Conservation (phyloP, 768 basidiomycete species). For the Holtermanniella nyarrowii region DNA sequence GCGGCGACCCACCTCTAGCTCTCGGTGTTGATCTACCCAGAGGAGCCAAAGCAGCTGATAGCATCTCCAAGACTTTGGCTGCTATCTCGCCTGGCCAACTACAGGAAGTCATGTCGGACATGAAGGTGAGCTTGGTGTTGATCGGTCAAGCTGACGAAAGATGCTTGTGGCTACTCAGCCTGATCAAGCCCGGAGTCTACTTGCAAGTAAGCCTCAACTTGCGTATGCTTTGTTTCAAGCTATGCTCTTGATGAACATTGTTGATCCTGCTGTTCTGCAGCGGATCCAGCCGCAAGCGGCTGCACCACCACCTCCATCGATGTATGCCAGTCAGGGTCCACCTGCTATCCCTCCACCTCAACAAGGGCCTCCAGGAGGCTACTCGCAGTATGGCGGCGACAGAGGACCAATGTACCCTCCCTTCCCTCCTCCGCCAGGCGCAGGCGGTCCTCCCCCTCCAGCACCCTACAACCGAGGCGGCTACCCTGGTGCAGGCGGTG, state of each 20-base stretch:
- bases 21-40: conserved; percentile 62
- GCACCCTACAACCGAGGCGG: conserved; percentile 37
- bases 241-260: conserved; percentile 81
- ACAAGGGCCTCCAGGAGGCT: conserved; percentile 6
- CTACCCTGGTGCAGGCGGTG: background rate
- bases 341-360: conserved; percentile 10
- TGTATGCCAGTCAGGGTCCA: conserved; percentile 16
- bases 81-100: conserved; percentile 71
- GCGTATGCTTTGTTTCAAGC: conserved; percentile 95
- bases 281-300: conserved; percentile 45
- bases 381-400: background rate
- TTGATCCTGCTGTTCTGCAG: conserved; percentile 74
- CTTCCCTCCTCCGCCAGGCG: conserved; percentile 35
- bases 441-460: conserved; percentile 20
- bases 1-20: conserved; percentile 53
- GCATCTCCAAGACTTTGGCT: conserved; percentile 75
- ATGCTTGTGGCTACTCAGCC: conserved; percentile 84
- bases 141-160: conserved; percentile 43
- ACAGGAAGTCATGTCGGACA: conserved; percentile 89
- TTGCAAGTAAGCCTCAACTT: conserved; percentile 78
- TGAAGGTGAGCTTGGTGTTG: conserved; percentile 62
- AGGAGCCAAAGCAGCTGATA: conserved; percentile 64
- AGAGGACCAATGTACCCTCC: too few species aligned
- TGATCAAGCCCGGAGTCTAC: conserved; percentile 70
- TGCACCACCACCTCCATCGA: conserved; percentile 1